Base-by-base conservation (phyloP, 805 yeast species). In the Ogataea pilisensis region DNA sequence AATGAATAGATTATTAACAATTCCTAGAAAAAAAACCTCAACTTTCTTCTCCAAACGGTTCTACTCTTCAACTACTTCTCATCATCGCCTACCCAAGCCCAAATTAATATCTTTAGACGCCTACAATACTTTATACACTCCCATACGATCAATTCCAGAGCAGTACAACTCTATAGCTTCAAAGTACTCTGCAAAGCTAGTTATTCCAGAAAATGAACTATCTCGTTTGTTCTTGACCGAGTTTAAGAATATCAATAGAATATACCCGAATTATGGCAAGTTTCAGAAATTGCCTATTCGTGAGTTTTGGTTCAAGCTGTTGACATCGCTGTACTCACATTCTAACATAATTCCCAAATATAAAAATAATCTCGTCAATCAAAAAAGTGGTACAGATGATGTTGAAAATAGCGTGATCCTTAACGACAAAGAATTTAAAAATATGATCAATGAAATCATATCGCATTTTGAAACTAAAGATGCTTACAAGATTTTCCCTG, bases 201-300 rank as follows among this genome's bases (percentile, higher is more conserved):
- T 3, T 5, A 14, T 38, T 13, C 50, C 63, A 2, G 38, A 33
- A 11, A 46, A 48, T 1, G 58, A 55, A 11, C 47, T 58, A 4
- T 57, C 64, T 21, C 48, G 44, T 27, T 22, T 41, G 2, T 64
- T 58, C 8, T 63, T 65, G 31, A 57, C 65, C 4, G 24, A 35
- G 2, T 75, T 70, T 58, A 51, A 64, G 20, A 50, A 57, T 12
- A 49, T 77, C 49, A 55, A 61, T 27, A 27, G 33, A 5, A 38
- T 61, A 44, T 75, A 63, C 50, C 89, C 90, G 8, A 80, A 81
- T 51, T 83, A 79, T 53, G 91, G 91, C 1, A 78, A 77, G 45
- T 34, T 42, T 2, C 39, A 54, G 1, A 52, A 54, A 0, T 46
- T 71, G 14, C 45, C 61, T 0, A 63, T 70, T 4, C 50, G 54